Conservation (phyloP, 345 rosid genomes). For the Lenwebbia sp. region DNA sequence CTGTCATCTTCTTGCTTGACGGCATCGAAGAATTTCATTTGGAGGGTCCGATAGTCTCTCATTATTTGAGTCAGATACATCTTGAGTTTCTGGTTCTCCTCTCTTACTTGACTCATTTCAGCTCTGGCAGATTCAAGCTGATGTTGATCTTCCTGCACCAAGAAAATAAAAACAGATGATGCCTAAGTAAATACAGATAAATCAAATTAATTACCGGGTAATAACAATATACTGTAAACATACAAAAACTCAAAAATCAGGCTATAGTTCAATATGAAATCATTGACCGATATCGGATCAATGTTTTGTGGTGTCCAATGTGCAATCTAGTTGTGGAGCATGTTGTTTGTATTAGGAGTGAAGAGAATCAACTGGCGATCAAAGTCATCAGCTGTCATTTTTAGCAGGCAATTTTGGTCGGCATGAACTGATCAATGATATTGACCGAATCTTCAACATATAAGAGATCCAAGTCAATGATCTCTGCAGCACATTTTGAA, state of each 20-base stretch:
- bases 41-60: conserved; percentile 64
- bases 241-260: neutral
- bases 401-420: neutral
- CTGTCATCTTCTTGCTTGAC: conserved; percentile 19
- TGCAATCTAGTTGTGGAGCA: neutral
- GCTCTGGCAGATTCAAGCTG: conserved; percentile 54
- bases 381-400: neutral
- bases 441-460: neutral
- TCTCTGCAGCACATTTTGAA: neutral
- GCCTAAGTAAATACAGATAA: neutral
- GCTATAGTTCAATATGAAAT: neutral
- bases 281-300: neutral
- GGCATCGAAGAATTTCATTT: conserved; percentile 33
- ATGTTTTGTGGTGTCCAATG: neutral
- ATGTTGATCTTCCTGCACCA: conserved; percentile 3
- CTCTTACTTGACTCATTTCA: conserved; percentile 63
- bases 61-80: conserved; percentile 25
- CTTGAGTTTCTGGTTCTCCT: conserved; percentile 73
- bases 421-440: neutral
- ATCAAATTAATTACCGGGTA: neutral
- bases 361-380: neutral
- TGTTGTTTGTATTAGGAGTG: neutral
- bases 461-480: neutral
- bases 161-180: neutral
- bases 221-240: neutral